These are phyloP conservation scores for Cordyceps cicadae DNA, from an alignment of 2,329 filamentous ascomycete genomes.

Conservation along the genomic window DNA sequence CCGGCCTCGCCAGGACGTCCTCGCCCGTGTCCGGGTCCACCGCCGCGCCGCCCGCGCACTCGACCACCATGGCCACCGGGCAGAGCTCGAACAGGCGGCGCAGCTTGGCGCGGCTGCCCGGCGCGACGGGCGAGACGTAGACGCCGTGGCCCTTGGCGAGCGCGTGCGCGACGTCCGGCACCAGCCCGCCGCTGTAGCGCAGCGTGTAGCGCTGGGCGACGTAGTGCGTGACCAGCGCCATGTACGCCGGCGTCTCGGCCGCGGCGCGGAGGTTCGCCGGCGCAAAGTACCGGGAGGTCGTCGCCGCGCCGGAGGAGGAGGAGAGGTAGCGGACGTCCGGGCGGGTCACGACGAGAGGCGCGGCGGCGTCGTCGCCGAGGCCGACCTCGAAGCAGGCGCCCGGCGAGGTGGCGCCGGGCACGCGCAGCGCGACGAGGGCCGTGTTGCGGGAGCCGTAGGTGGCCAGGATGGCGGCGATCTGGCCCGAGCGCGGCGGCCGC, in stretches of 20 bases:
- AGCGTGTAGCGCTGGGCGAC: constrained; percentile 49
- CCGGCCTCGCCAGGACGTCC: constrained; percentile 30
- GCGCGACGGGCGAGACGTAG: constrained; percentile 50
- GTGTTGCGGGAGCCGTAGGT: constrained; percentile 48
- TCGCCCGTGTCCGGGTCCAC: constrained; percentile 35
- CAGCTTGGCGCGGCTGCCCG: constrained; percentile 45
- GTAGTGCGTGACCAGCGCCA: constrained; percentile 39
- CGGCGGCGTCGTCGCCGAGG: constrained; percentile 21
- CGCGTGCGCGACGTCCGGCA: constrained; percentile 52
- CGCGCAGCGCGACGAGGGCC: constrained; percentile 45
- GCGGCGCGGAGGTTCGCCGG: constrained; percentile 54
- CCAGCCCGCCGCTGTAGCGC: constrained; percentile 51
- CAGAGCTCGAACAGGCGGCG: constrained; percentile 50
- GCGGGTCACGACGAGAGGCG: constrained; percentile 33
- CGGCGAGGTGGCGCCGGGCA: constrained; percentile 26
- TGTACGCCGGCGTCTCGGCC: constrained; percentile 41
- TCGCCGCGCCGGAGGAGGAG: constrained; percentile 37
- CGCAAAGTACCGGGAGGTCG: constrained; percentile 53
- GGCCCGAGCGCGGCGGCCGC: constrained; percentile 38
- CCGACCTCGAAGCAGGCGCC: constrained; percentile 44
- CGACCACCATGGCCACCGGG: constrained; percentile 51
- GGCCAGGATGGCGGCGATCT: constrained; percentile 43
- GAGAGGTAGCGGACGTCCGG: constrained; percentile 29
- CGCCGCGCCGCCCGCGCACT: constrained; percentile 50
- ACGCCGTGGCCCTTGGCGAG: constrained; percentile 54